Evolutionary conservation across 148 eudicot genomes (phyloP).

Genomic region (Rhododendron henanense): DNA sequence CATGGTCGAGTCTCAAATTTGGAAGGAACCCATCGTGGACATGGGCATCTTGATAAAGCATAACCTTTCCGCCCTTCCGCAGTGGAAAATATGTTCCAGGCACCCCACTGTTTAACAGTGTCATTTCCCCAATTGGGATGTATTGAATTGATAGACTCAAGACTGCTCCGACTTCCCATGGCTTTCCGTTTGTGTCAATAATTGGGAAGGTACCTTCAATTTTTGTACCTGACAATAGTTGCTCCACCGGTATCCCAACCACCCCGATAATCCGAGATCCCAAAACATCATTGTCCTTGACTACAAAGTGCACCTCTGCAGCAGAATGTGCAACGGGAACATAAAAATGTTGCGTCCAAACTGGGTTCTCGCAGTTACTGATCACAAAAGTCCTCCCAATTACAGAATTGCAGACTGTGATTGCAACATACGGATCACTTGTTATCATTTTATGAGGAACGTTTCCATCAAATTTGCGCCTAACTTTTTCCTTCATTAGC

Average conservation of each 20-base stretch:
- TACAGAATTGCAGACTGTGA: constrained; percentile 48
- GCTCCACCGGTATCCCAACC: constrained; percentile 51
- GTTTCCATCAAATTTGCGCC: constrained; percentile 20
- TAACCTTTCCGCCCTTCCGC: constrained; percentile 63
- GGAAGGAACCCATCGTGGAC: constrained; percentile 62
- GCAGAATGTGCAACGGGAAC: constrained; percentile 75
- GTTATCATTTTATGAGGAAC: constrained; percentile 35
- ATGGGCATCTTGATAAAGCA: constrained; percentile 95
- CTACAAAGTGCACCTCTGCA: constrained; percentile 65
- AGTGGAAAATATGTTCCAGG: constrained; percentile 84
- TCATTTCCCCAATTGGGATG: constrained; percentile 44
- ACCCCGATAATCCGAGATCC: constrained; percentile 70
- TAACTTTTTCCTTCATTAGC: constrained; percentile 16
- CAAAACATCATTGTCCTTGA: constrained; percentile 61
- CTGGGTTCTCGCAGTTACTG: constrained; percentile 56
- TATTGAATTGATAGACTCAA: constrained; percentile 62
- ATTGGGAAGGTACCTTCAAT: constrained; percentile 63
- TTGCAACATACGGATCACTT: constrained; percentile 85
- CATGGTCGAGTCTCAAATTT: constrained; percentile 49
- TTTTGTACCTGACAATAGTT: constrained; percentile 35
- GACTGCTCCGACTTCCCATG: constrained; percentile 51
- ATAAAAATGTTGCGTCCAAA: constrained; percentile 65
- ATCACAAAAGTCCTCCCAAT: constrained; percentile 73
- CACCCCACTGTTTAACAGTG: constrained; percentile 56
- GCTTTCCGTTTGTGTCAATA: constrained; percentile 35